Evolutionary conservation across 768 basidiomycete species (phyloP).

Genomic region (Pisolithus marmoratus): DNA sequence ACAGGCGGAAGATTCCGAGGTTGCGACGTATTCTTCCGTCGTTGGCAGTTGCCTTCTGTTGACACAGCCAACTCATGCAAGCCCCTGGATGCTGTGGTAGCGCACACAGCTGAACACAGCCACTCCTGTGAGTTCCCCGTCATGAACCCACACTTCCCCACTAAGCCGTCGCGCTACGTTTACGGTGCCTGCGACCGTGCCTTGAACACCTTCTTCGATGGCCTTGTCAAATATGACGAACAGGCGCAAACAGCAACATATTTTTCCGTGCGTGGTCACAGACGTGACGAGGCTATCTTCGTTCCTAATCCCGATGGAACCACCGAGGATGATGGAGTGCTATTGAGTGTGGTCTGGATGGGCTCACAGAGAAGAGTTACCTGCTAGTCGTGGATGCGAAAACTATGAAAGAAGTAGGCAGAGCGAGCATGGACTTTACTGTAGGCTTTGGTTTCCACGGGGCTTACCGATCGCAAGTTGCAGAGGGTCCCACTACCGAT

Average conservation of each 20-base stretch:
- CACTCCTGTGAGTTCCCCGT: slow-evolving; percentile 32
- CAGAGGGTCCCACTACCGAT: slow-evolving; percentile 13
- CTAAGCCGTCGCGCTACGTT: slow-evolving; percentile 28
- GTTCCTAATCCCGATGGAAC: slow-evolving; percentile 20
- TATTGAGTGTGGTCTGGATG: slow-evolving; percentile 34
- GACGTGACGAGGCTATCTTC: slow-evolving; percentile 34
- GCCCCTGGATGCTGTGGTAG: slow-evolving; percentile 12
- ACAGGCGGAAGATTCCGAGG: slow-evolving; percentile 14
- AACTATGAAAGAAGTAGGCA: slow-evolving; percentile 31
- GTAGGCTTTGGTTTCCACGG: slow-evolving; percentile 36
- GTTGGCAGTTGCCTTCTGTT: slow-evolving; percentile 26
- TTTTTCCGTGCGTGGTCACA: slow-evolving; percentile 27
- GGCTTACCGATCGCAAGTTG: slow-evolving; percentile 8
- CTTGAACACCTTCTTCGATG: slow-evolving; percentile 28
- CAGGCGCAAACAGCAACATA: slow-evolving; percentile 13
- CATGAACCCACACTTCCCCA: slow-evolving; percentile 26
- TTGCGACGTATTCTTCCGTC: slow-evolving; percentile 20
- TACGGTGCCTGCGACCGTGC: slow-evolving; percentile 25
- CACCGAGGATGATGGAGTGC: slow-evolving; percentile 32
- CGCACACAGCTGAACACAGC: slow-evolving; percentile 18
- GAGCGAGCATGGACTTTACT: slow-evolving; percentile 29
- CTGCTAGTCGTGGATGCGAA: slow-evolving; percentile 32
- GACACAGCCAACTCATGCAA: slow-evolving; percentile 10
- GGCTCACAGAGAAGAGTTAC: slow-evolving; percentile 24
- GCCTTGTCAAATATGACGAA: slow-evolving; percentile 32